Evolutionary conservation across 495 filamentous ascomycete species (phyloP).

Genomic region (Penicillium atrosanguineum): DNA sequence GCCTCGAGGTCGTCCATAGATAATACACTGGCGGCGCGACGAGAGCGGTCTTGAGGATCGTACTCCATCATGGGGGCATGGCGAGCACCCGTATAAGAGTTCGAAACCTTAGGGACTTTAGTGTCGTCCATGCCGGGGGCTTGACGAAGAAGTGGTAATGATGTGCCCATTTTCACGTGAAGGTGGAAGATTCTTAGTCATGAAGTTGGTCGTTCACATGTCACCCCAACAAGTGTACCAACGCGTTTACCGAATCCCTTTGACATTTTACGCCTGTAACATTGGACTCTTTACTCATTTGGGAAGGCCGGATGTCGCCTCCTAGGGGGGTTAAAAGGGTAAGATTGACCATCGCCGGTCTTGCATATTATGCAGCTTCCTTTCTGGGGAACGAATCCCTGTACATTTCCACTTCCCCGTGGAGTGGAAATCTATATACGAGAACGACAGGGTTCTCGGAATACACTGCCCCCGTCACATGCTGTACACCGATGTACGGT

Average conservation of each 20-base stretch:
- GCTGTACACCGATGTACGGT: background rate
- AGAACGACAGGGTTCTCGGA: background rate
- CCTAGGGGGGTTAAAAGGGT: background rate
- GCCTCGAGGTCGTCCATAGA: slow-evolving; percentile 87
- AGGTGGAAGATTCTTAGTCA: background rate
- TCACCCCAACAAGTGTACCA: background rate
- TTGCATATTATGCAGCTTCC: background rate
- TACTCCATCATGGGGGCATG: slow-evolving; percentile 41
- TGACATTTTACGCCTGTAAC: too few relatives aligned
- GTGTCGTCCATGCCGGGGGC: background rate
- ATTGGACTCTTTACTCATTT: background rate
- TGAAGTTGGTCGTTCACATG: background rate
- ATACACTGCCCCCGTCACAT: background rate
- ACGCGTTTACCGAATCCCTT: background rate
- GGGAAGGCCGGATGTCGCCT: background rate
- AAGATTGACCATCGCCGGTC: too few relatives aligned
- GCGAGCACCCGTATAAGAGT: slow-evolving; percentile 4
- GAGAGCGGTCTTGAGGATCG: slow-evolving; percentile 40
- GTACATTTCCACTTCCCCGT: background rate
- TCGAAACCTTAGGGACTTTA: background rate
- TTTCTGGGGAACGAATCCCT: background rate
- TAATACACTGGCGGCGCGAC: slow-evolving; percentile 48
- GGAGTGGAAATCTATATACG: background rate
- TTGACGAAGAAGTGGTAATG: background rate
- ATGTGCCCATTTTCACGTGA: background rate